A percentile compares a stretch with the other conserved stretches of the same genome.
Evolutionary conservation across 495 filamentous ascomycete genomes (phyloP).

Genomic region (Neurospora terricola): DNA sequence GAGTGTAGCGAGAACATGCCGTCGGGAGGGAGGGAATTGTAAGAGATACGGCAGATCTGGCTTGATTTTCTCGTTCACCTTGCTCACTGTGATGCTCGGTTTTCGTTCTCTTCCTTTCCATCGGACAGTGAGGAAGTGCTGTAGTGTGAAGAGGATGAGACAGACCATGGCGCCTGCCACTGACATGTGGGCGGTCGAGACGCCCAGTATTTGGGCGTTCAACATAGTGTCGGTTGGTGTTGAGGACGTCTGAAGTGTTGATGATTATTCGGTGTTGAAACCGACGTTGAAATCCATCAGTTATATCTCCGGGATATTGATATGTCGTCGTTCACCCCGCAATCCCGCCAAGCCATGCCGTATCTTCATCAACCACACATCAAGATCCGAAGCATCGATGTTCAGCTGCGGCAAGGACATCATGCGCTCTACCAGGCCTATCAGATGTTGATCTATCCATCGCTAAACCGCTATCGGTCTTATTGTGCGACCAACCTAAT

Average conservation of each 20-base stretch:
- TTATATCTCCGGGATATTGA: not conserved
- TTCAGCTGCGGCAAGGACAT: not conserved
- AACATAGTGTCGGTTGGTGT: not conserved
- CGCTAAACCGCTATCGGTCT: not conserved
- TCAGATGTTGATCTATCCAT: not conserved
- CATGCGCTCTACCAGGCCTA: not conserved
- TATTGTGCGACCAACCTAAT: not conserved
- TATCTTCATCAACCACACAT: not conserved
- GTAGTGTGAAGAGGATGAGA: not conserved
- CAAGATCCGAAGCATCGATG: not conserved
- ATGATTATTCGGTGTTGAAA: not conserved
- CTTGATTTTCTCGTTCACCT: not conserved
- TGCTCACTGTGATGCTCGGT: not conserved
- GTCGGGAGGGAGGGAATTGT: constrained; percentile 19
- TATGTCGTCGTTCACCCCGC: not conserved
- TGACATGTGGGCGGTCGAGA: not conserved
- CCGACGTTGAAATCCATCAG: not conserved
- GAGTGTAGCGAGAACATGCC: constrained; percentile 30
- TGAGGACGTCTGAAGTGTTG: not conserved
- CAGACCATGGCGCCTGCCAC: not conserved
- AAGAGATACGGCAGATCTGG: constrained; percentile 4
- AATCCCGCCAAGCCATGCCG: not conserved
- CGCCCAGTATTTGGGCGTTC: not conserved
- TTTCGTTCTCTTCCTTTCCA: not conserved
- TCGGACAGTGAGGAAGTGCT: not conserved